phyloP scores from a whole-genome alignment of 768 basidiomycete species.

The Boletus vermiculosoides region DNA sequence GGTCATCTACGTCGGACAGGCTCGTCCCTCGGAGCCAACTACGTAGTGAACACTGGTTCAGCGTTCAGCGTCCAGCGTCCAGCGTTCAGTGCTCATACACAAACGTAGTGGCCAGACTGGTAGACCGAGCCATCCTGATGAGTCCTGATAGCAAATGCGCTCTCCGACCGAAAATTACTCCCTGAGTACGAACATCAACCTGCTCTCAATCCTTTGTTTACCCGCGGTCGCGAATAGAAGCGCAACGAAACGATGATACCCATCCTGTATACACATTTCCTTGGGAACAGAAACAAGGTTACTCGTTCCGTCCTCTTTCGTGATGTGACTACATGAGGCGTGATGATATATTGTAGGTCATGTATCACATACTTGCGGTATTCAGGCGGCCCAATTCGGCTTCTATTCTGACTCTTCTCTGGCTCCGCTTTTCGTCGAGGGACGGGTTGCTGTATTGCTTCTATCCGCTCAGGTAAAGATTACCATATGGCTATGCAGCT shows the following conservation, averaged over 20 bases:
- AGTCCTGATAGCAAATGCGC: background rate
- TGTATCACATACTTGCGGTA: background rate
- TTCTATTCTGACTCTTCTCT: conserved; percentile 3
- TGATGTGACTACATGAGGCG: background rate
- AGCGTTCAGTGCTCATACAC: background rate
- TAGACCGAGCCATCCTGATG: background rate
- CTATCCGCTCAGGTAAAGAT: background rate
- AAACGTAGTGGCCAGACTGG: background rate
- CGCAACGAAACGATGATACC: background rate
- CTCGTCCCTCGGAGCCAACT: no score
- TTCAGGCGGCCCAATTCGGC: conserved; percentile 7
- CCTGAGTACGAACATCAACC: background rate
- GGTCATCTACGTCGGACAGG: no score
- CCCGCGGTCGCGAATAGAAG: conserved; percentile 6
- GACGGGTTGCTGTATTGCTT: background rate
- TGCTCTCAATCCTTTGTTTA: background rate
- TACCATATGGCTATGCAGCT: background rate
- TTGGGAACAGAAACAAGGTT: background rate
- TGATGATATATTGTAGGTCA: background rate
- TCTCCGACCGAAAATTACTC: background rate
- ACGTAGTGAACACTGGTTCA: no score
- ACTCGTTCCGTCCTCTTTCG: background rate
- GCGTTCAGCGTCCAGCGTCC: no score
- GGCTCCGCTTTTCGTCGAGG: conserved; percentile 14
- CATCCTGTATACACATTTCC: background rate